Conservation (phyloP, 129 eudicot species). For the Flaveria brownii region DNA sequence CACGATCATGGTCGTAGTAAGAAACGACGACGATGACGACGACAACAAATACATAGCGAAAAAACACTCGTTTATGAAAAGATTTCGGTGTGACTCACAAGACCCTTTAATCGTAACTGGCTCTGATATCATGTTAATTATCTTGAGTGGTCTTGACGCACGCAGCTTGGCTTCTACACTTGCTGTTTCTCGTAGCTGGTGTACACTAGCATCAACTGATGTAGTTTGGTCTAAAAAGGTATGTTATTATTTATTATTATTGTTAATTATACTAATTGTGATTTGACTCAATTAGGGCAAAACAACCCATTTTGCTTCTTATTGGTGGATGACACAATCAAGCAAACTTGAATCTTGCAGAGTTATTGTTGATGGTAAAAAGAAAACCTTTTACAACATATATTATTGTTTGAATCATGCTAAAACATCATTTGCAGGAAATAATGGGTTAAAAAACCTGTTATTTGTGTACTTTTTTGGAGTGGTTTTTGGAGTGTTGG, state of each 20-base stretch:
- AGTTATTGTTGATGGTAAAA: background rate
- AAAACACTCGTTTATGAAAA: no score
- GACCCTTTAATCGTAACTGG: slow-evolving; percentile 57
- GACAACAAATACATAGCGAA: no score
- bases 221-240: slow-evolving; percentile 59
- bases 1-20: no score
- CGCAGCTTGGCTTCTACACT: slow-evolving; percentile 63
- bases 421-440: background rate
- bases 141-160: slow-evolving; percentile 52
- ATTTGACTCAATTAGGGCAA: background rate
- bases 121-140: slow-evolving; percentile 49
- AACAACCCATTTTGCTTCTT: background rate
- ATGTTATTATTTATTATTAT: background rate
- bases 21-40: no score
- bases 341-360: no score
- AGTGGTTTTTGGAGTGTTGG: no score
- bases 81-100: background rate
- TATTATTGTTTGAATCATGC: no score
- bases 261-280: no score
- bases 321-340: no score
- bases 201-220: slow-evolving; percentile 54
- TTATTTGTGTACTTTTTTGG: no score
- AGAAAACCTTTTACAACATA: no score
- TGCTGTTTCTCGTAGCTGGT: slow-evolving; percentile 62
- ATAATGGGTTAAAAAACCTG: no score